These are phyloP conservation scores for Dictyostelium purpureum DNA, from an alignment of 78 protist genomes.

Conservation along the genomic window DNA sequence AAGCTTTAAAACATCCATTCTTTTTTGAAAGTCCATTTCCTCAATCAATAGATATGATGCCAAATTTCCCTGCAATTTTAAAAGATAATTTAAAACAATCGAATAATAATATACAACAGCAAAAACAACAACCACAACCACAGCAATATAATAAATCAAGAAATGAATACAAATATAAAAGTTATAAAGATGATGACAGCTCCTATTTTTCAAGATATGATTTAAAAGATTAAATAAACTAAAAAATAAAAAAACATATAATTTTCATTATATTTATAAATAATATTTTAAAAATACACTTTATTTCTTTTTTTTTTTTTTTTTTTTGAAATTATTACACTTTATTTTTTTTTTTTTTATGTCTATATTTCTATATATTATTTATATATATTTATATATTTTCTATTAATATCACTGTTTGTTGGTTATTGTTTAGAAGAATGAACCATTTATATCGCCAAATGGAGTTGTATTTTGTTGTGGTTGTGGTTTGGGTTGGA, in stretches of 20 bases:
- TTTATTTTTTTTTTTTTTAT: neutral
- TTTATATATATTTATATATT: neutral
- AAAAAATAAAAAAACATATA: neutral
- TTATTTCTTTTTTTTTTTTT: no score
- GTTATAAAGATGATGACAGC: neutral
- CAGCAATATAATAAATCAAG: neutral
- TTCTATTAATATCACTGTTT: neutral
- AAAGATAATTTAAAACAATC: neutral
- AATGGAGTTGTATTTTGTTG: slow-evolving; percentile 5
- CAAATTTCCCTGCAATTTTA: slow-evolving; percentile 45
- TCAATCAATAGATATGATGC: slow-evolving; percentile 66
- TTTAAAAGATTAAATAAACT: neutral
- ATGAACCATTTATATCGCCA: neutral
- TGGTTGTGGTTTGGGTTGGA: slow-evolving; percentile 20
- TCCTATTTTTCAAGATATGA: neutral
- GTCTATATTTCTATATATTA: neutral
- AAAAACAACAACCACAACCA: neutral
- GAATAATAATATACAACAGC: neutral
- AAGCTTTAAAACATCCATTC: slow-evolving; percentile 75
- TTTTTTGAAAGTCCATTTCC: slow-evolving; percentile 78
- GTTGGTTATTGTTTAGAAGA: neutral
- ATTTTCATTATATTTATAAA: neutral
- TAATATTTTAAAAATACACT: no score
- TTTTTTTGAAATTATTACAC: neutral
- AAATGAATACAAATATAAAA: neutral